Conservation (phyloP, 371 early-diverging fungal species). For the Choanephora cucurbitarum region DNA sequence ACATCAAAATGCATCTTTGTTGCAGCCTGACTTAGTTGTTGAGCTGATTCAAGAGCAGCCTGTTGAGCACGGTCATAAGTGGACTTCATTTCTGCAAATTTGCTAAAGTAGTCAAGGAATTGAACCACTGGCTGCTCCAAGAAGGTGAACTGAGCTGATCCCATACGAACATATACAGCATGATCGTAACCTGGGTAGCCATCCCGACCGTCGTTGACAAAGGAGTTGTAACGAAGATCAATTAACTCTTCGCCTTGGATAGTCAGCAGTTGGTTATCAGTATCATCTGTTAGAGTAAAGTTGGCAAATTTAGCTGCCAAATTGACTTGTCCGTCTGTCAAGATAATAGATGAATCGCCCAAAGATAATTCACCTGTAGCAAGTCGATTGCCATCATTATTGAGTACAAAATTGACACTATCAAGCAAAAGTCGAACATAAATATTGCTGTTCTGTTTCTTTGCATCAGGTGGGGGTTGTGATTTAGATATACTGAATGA, state of each 20-base stretch:
- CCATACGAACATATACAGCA: slow-evolving; percentile 73
- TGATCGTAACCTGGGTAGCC: slow-evolving; percentile 89
- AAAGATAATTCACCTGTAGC: slow-evolving; percentile 77
- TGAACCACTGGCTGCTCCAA: slow-evolving; percentile 61
- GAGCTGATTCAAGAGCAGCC: slow-evolving; percentile 84
- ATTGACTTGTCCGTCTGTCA: slow-evolving; percentile 62
- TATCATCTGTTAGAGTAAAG: slow-evolving; percentile 73
- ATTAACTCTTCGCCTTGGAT: slow-evolving; percentile 92
- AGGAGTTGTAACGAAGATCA: slow-evolving; percentile 86
- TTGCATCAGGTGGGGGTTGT: background rate
- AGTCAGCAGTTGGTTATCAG: slow-evolving; percentile 59
- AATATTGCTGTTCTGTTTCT: slow-evolving; percentile 17
- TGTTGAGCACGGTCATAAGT: slow-evolving; percentile 87
- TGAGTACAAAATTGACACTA: slow-evolving; percentile 82
- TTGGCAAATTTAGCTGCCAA: slow-evolving; percentile 88
- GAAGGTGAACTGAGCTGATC: slow-evolving; percentile 78
- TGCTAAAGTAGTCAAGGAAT: slow-evolving; percentile 64
- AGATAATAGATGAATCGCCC: slow-evolving; percentile 68
- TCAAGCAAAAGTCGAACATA: slow-evolving; percentile 77
- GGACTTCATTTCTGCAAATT: slow-evolving; percentile 88
- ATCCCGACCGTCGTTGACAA: slow-evolving; percentile 37
- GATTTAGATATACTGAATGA: background rate
- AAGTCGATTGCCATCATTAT: slow-evolving; percentile 79
- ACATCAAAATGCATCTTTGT: slow-evolving; percentile 86
- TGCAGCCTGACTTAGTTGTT: slow-evolving; percentile 60